Percentiles rank a stretch among this genome's conserved stretches.
phyloP scores from a whole-genome alignment of 2,329 filamentous ascomycete species.

The Dothidotthia symphoricarpi region DNA sequence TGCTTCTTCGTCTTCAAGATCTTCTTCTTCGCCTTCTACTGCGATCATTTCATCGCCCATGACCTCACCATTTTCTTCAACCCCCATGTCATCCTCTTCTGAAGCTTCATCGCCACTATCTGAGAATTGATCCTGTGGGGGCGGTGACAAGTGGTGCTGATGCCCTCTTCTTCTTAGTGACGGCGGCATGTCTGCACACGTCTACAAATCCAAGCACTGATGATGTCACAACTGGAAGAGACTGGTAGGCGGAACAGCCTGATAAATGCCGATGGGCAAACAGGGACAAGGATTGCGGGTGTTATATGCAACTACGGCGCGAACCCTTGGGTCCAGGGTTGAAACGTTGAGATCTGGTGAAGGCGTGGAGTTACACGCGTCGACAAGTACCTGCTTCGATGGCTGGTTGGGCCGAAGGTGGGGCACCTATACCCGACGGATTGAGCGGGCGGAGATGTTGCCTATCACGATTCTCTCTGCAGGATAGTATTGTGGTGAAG shows the following conservation, averaged over 20 bases:
- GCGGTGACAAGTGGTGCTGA: constrained; percentile 16
- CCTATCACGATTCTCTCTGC: no score
- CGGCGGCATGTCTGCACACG: constrained; percentile 25
- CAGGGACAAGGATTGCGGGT: constrained; percentile 8
- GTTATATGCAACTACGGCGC: constrained; percentile 2
- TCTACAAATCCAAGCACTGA: no score
- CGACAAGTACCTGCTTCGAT: no score
- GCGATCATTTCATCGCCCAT: constrained; percentile 26
- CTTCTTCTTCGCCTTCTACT: constrained; percentile 49
- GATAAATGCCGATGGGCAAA: neutral
- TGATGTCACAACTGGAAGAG: constrained; percentile 7
- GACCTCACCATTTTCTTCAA: constrained; percentile 22
- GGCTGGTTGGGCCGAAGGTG: no score
- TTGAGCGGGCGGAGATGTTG: no score
- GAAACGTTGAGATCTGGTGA: no score
- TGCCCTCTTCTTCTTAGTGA: constrained; percentile 26
- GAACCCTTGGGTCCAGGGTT: constrained; percentile 9
- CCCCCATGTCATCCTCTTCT: constrained; percentile 19
- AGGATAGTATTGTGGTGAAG: no score
- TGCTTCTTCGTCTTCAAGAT: constrained; percentile 45
- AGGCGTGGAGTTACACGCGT: no score
- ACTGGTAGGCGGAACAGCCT: neutral
- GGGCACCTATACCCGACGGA: no score
- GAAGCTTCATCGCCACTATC: constrained; percentile 29
- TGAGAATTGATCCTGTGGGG: constrained; percentile 19